Evolutionary conservation across 2,329 filamentous ascomycete species (phyloP).

Genomic region (Paramyrothecium roridum): DNA sequence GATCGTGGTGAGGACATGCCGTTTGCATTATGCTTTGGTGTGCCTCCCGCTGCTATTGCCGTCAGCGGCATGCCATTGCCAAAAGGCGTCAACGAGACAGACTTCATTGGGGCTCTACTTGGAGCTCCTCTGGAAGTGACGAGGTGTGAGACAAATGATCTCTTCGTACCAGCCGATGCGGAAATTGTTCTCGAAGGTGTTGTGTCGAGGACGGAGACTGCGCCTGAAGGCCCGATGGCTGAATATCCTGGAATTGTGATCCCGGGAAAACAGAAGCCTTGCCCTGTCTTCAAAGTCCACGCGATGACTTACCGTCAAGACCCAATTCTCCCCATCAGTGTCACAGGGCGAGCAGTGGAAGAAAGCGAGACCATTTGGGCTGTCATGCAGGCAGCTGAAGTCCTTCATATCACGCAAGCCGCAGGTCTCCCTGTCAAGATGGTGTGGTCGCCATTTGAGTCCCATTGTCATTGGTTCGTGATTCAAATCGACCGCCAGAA

Average conservation of each 20-base stretch:
- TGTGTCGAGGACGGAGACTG: constrained; percentile 39
- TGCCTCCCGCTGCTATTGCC: constrained; percentile 48
- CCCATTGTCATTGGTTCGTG: not conserved
- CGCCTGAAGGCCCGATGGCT: constrained; percentile 9
- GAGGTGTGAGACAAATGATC: constrained; percentile 48
- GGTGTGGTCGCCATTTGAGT: not conserved
- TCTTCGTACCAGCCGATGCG: constrained; percentile 43
- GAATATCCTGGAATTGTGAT: not conserved
- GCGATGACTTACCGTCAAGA: not conserved
- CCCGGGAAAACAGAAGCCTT: not conserved
- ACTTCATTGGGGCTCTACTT: constrained; percentile 43
- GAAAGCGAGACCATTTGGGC: constrained; percentile 5
- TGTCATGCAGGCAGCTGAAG: not conserved
- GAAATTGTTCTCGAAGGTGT: constrained; percentile 51
- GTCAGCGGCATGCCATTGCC: constrained; percentile 47
- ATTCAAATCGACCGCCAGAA: not conserved
- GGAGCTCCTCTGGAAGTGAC: constrained; percentile 42
- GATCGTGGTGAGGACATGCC: constrained; percentile 39
- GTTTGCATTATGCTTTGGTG: constrained; percentile 45
- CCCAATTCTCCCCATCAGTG: not conserved
- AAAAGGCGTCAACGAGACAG: constrained; percentile 42
- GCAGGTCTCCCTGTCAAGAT: not conserved
- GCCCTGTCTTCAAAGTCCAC: not conserved
- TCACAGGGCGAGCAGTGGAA: constrained; percentile 3
- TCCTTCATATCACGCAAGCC: not conserved